phyloP scores from a whole-genome alignment of 345 rosid genomes.

The Populus nigra region DNA sequence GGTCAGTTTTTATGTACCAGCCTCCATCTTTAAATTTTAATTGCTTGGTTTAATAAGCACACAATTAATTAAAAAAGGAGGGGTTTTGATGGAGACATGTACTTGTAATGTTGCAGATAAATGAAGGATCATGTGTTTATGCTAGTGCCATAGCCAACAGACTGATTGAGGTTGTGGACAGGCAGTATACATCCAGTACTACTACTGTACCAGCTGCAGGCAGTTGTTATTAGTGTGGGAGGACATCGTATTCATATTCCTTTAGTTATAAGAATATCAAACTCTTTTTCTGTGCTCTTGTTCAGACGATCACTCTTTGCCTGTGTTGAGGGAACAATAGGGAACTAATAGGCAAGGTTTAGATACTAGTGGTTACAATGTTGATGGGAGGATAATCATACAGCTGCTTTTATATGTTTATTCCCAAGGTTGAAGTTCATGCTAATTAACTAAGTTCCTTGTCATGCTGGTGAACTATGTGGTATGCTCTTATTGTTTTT shows the following conservation, averaged over 20 bases:
- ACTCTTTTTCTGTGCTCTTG: not conserved
- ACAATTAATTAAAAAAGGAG: not conserved
- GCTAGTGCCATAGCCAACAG: constrained; percentile 34
- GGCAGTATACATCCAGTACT: constrained; percentile 17
- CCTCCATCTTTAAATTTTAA: not conserved
- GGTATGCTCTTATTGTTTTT: not conserved
- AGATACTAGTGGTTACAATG: not conserved
- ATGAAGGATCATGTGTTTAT: constrained; percentile 29
- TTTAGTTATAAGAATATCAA: not conserved
- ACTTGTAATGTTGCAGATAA: constrained; percentile 19
- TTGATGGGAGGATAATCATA: not conserved
- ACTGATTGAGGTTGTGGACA: constrained; percentile 31
- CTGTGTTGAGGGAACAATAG: not conserved
- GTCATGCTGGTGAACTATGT: not conserved
- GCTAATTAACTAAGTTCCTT: not conserved
- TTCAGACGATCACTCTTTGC: not conserved
- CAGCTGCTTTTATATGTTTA: not conserved
- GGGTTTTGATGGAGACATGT: not conserved
- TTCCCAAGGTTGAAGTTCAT: not conserved
- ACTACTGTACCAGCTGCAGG: not conserved
- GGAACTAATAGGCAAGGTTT: not conserved
- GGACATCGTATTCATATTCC: not conserved
- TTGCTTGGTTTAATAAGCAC: no score
- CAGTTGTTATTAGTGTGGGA: not conserved
- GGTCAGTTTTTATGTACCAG: constrained; percentile 33